Base-by-base conservation (phyloP, 2,329 filamentous ascomycete species). In the Exutisphaerella laricina region DNA sequence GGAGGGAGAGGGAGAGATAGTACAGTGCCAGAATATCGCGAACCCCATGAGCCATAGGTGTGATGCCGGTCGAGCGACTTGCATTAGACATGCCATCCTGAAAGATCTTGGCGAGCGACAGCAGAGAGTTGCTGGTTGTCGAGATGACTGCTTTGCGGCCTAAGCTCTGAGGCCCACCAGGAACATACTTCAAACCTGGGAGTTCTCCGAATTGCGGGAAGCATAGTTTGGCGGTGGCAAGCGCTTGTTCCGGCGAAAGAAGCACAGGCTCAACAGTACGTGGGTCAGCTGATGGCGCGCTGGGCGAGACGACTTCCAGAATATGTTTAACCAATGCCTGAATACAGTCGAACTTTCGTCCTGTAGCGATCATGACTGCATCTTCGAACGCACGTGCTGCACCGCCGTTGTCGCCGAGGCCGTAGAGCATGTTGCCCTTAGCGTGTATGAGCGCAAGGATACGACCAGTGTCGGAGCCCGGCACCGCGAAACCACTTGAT, bases 361-460 rank as follows among this genome's bases (percentile, higher is more conserved):
- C 89, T 20, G 85, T 78, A 45, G 88, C 89, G 50, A 98, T 90
- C 40, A 96, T 68, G 3, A 98, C 88, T 0, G 89, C 90, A 63
- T 96, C 88, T 63, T 98, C 92, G 56, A 98, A 98, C 3, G 92
- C 88, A 55, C 81, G 79, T 1, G 90, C 88, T 30, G 92, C 92
- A 29, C 75, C 79, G 28, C 75, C 72, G 51, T 92, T 85, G 53
- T 96, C 84, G 33, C 90, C 90, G 21, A 94, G 70, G 18, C 86
- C 81, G 66, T 98, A 98, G 1, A 97, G 74, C 84, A 97, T 94
- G 50, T 97, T 97, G n/a, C 90, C 92, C 65, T 97, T 98, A 14
- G 90, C 89, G 66, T 98, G 92, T 29, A 97, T 81, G 12, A 98
- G 74, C n/a, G 88, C 85, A 32, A 98, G 75, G 58, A 98, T 88